Base-by-base conservation (phyloP, 2,329 filamentous ascomycete genomes). In the Xylariales sp. region DNA sequence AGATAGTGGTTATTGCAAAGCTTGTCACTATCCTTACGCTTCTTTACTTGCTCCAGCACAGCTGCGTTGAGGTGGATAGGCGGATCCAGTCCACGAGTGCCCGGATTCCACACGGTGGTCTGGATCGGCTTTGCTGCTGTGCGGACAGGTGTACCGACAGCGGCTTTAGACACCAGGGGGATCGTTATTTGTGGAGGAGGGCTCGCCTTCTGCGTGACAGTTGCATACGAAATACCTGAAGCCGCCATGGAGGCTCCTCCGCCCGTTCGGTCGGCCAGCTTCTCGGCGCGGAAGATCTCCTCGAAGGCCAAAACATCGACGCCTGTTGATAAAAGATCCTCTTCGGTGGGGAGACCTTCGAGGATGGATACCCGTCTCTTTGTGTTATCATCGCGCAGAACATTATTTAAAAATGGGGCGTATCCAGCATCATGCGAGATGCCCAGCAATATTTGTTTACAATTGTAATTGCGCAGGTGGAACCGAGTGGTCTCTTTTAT, bases 1-100 rank as follows among this genome's bases (percentile, higher is more conserved):
- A 82, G 65, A 49, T 76, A 81, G 49, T 78, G 74, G 33, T 77
- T 77, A 53, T 81, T 81, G 63, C 78, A 82, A 6, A 80, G 59
- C 55, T 81, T 81, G 43, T 72, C 67, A 46, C 58, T 61, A 21
- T 70, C 71, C 39, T 69, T 72, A 41, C 76, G 65, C 51, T 69
- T 74, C 60, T 77, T 79, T 48, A 81, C 67, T 16, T 56, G 63
- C 12, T 81, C 76, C 42, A 81, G 54, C 6, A 66, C 66, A 2
- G 53, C 43, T 29, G 57, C 50, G 40, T 69, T 72, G 16, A 74
- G 61, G 2, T 56, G 56, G 20, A 81, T 69, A 2, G 69, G 63
- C 14, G 67, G 58, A 40, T 82, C 78, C 3, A 80, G 51, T 2
- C 77, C 78, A 20, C 76, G 73, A 6, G 60, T 59, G 3, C 69